Evolutionary conservation across 2,329 filamentous ascomycete genomes (phyloP).

Genomic region (Colletotrichum zoysiae): DNA sequence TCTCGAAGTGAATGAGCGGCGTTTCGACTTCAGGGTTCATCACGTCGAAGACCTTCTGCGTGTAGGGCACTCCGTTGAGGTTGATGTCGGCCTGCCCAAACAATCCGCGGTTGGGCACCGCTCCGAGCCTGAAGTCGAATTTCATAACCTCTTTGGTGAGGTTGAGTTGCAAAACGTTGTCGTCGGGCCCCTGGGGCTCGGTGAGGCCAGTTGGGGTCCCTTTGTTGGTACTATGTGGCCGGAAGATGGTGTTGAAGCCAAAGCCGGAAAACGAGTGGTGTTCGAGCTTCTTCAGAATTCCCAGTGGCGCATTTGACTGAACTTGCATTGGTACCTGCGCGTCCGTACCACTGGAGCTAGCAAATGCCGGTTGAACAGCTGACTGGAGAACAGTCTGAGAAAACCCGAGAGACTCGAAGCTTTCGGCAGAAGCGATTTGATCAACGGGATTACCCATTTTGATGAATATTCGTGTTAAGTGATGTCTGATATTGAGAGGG

Average conservation of each 20-base stretch:
- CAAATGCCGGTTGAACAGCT: too few species aligned
- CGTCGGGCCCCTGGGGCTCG: constrained; percentile 27
- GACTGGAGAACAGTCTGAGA: constrained; percentile 12
- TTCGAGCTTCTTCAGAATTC: constrained; percentile 47
- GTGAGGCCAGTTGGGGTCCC: constrained; percentile 43
- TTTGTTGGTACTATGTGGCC: constrained; percentile 47
- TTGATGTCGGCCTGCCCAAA: constrained; percentile 50
- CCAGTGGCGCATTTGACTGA: constrained; percentile 27
- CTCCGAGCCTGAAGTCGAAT: constrained; percentile 50
- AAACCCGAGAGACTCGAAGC: neutral
- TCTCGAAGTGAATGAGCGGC: constrained; percentile 55
- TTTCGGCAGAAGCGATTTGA: too few species aligned
- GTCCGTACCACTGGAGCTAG: neutral
- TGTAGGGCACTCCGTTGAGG: constrained; percentile 53
- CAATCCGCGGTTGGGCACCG: constrained; percentile 55
- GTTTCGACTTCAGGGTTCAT: constrained; percentile 46
- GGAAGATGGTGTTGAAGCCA: constrained; percentile 56
- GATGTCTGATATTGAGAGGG: neutral
- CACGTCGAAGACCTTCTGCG: constrained; percentile 52
- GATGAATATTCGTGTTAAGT: neutral
- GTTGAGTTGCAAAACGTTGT: constrained; percentile 55
- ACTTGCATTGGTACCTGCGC: neutral
- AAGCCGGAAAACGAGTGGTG: constrained; percentile 46
- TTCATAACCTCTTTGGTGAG: constrained; percentile 52
- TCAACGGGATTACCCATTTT: constrained; percentile 3